Conservation (phyloP, 345 rosid genomes). For the Camelina neglecta region DNA sequence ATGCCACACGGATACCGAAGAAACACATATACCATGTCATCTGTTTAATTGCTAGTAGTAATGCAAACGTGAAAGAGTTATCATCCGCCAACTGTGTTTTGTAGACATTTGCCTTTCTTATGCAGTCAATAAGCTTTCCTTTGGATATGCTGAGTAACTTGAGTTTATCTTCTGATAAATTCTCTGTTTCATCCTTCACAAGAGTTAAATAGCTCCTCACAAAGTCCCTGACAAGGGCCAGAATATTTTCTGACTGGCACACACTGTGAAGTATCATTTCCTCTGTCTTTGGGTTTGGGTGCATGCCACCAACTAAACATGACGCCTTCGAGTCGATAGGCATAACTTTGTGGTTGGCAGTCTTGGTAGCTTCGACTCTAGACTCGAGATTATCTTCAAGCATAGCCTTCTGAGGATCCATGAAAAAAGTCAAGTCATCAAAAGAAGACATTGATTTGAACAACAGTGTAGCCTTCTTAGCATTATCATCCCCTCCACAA, state of each 20-base stretch:
- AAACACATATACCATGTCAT: conserved; percentile 68
- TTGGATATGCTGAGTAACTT: conserved; percentile 59
- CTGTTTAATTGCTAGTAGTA: conserved; percentile 61
- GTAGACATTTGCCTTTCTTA: conserved; percentile 47
- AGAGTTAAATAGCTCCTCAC: conserved; percentile 59
- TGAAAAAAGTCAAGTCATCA: conserved; percentile 85
- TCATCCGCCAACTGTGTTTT: conserved; percentile 43
- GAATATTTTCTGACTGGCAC: conserved; percentile 50
- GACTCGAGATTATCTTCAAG: conserved; percentile 46
- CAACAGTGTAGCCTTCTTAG: conserved; percentile 52
- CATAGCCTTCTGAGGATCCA: conserved; percentile 70
- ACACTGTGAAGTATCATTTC: conserved; percentile 50
- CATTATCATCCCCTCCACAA: conserved; percentile 46
- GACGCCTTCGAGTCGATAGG: conserved; percentile 40
- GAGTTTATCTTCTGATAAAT: conserved; percentile 46
- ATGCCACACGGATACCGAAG: conserved; percentile 58
- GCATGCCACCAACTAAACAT: conserved; percentile 36
- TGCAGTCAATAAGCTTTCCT: conserved; percentile 54
- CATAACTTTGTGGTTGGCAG: conserved; percentile 44
- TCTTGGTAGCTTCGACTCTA: conserved; percentile 41
- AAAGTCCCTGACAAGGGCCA: conserved; percentile 51
- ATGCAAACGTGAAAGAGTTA: conserved; percentile 51
- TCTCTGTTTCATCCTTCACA: conserved; percentile 53
- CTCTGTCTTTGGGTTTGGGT: conserved; percentile 44
- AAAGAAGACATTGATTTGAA: conserved; percentile 73